These are phyloP conservation scores for Diplodia scrobiculata DNA, from an alignment of 2,329 filamentous ascomycete genomes.

Conservation along the genomic window DNA sequence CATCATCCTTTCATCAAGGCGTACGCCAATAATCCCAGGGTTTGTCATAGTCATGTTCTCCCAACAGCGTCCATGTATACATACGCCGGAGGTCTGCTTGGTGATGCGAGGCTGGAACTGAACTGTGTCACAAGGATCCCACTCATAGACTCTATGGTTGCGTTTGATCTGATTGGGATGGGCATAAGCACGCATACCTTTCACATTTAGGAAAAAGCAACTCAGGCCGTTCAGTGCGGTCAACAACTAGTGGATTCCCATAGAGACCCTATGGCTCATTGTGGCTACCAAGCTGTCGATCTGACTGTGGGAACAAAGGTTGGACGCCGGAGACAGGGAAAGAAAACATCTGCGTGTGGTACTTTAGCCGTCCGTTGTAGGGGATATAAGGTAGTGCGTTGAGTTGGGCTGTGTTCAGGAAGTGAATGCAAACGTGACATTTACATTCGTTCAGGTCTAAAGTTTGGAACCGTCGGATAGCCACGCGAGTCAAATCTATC, in stretches of 20 bases:
- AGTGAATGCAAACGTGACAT: not conserved
- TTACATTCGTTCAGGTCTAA: conserved; percentile 7
- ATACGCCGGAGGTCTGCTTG: no score
- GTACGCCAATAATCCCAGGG: no score
- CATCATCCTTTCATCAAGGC: no score
- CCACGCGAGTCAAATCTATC: conserved; percentile 16
- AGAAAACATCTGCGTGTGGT: not conserved
- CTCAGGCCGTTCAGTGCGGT: no score
- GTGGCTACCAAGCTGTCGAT: not conserved
- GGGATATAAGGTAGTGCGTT: not conserved
- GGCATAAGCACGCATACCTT: no score
- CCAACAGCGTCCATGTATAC: no score
- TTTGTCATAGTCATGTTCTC: no score
- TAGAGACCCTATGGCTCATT: not conserved
- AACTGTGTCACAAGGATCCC: no score
- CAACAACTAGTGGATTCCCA: no score
- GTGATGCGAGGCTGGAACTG: no score
- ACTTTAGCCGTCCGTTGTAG: not conserved
- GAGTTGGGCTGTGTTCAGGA: not conserved
- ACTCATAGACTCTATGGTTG: not conserved
- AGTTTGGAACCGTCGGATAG: conserved; percentile 10
- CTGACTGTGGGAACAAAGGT: not conserved
- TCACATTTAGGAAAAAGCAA: no score
- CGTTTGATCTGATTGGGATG: not conserved
- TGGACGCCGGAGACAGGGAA: not conserved